Base-by-base conservation (phyloP, 441 rosid species). In the Erodium moschatum region DNA sequence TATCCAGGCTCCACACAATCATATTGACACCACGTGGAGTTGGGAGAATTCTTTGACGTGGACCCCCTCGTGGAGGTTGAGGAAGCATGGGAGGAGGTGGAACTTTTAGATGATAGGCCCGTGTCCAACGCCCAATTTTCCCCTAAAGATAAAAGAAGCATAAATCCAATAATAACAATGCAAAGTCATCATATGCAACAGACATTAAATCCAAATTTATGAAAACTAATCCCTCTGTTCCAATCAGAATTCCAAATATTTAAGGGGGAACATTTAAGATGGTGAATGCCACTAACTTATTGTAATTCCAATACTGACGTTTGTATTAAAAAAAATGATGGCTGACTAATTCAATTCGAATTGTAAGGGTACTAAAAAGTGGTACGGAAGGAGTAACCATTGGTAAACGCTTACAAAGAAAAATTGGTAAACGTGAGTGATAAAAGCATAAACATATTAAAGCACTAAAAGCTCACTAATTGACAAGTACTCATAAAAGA, bases 11-110 rank as follows among this genome's bases (percentile, higher is more conserved):
- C 99, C 99, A 92, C 15, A 82, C 85, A 35, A 96, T 88, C 99
- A 92, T 96, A 80, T 90, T 96, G 67, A 96, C 99, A 73, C 99
- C 99, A 46, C 99, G 97, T 71, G 97, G 99, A 64, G 96, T 92
- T 44, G 99, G 99, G 71, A 92, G 86, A 68, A 87, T 81, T 82
- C 99, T 87, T 78, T 96, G 99, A 24, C 99, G 97, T 40, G 99
- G 99, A 67, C 99, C 99, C 58, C 98, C 98, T 79, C 96, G 82
- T 52, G 94, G 91, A 75, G 97, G 98, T 81, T 85, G 98, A 73
- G 96, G 94, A 21, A 91, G 96, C 89, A 90, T 75, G 48, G 98
- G 98, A 35, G 99, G 98, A 79, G 98, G 94, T 79, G 99, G 99
- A 84, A 96, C 96, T 87, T 85, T 96, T 78, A 96, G 89, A 73